A percentile compares a stretch with the other conserved stretches of the same genome.
Evolutionary conservation across 345 rosid species (phyloP).

Genomic region (Eucalyptus cloeziana): DNA sequence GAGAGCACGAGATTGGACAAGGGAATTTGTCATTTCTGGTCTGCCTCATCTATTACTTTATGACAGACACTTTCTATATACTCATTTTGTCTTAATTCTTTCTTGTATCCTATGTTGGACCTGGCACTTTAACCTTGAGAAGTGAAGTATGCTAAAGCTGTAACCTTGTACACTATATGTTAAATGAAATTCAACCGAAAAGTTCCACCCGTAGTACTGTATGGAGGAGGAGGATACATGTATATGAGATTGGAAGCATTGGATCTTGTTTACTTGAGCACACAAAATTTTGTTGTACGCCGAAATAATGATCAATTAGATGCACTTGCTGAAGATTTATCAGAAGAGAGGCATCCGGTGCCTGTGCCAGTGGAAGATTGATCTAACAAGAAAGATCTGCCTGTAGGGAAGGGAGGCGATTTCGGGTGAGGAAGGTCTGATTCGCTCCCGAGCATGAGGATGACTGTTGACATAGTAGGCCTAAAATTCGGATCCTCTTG

Average conservation of each 20-base stretch:
- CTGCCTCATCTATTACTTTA: not conserved
- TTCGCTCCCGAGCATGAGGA: conserved; percentile 34
- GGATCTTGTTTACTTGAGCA: not conserved
- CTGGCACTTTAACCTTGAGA: not conserved
- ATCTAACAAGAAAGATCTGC: not conserved
- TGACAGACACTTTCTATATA: not conserved
- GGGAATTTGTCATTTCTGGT: not conserved
- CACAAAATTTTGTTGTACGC: not conserved
- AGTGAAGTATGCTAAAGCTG: not conserved
- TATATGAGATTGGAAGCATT: not conserved
- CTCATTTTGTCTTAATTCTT: not conserved
- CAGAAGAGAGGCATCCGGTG: not conserved
- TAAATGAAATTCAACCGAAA: not conserved
- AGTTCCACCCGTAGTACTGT: not conserved
- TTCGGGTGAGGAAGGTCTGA: conserved; percentile 22
- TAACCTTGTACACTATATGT: not conserved
- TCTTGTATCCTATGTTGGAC: not conserved
- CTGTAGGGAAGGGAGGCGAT: not conserved
- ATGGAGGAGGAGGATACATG: not conserved
- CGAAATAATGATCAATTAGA: not conserved
- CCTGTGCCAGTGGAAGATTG: not conserved
- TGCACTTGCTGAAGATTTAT: not conserved
- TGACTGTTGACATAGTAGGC: conserved; percentile 32
- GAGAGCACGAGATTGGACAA: not conserved
- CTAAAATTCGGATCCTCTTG: conserved; percentile 26